Base-by-base conservation (phyloP, 1,139 yeast species). In the Blastobotrys ciferrii region DNA sequence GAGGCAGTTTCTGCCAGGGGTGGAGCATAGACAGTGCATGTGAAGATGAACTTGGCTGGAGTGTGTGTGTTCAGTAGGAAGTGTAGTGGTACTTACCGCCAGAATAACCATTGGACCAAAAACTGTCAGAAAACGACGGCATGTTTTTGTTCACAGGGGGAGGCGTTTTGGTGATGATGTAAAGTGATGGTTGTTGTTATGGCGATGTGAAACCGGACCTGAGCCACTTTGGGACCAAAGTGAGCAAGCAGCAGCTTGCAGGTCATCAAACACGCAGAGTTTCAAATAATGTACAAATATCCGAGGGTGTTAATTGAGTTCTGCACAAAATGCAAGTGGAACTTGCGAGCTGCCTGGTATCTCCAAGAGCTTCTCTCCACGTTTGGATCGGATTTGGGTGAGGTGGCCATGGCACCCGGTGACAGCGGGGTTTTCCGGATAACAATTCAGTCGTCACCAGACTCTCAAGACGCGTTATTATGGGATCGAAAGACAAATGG, bases 31-130 rank as follows among this genome's bases (percentile, higher is more conserved):
- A n/a, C n/a, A n/a, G n/a, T n/a, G n/a, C n/a, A n/a, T n/a, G n/a
- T n/a, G n/a, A n/a, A n/a, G n/a, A n/a, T n/a, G n/a, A n/a, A n/a
- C n/a, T n/a, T n/a, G n/a, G n/a, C n/a, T n/a, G n/a, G n/a, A n/a
- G n/a, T n/a, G n/a, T n/a, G n/a, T n/a, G n/a, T 15, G 13, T 14
- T 9, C 20, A 19, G 25, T 17, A 13, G 18, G 12, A 7, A 4
- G 17, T 3, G 12, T 9, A 30, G 7, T 54, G 52, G 12, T 52
- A 59, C 62, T 58, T 54, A 57, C 80, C 80, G n/a, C 73, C 71
- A 19, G 73, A 70, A 62, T 83, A 81, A 62, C 84, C 91, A 39
- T 73, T 74, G 12, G 89, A 75, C 95, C 95, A 86, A 66, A 86
- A 86, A 59, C 82, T 80, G 59, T 84, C 88, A 2, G 87, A 80